phyloP scores from a whole-genome alignment of 441 rosid species.

The Theobroma grandiflorum region DNA sequence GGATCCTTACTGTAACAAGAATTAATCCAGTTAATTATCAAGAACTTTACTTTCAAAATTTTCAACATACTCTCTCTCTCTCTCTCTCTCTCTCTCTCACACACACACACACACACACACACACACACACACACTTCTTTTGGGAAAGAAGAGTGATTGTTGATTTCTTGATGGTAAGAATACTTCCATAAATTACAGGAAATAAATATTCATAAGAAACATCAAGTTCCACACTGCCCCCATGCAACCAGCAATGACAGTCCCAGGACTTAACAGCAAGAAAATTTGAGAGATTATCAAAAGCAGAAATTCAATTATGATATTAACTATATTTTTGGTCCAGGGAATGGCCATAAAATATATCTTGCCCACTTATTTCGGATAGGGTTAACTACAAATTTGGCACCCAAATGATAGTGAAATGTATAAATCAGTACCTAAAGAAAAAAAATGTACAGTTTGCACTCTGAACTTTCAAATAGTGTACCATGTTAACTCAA shows the following conservation, averaged over 20 bases:
- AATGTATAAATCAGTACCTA: no score
- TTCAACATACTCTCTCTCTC: slow-evolving; percentile 6
- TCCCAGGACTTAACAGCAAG: slow-evolving; percentile 15
- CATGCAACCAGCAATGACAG: slow-evolving; percentile 1
- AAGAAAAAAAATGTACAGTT: no score
- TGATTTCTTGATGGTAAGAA: not conserved
- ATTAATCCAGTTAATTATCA: slow-evolving; percentile 26
- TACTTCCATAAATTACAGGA: slow-evolving; percentile 1
- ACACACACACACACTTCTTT: not conserved
- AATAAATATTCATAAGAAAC: slow-evolving; percentile 2
- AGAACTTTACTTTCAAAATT: slow-evolving; percentile 6
- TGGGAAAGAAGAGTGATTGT: slow-evolving; percentile 9
- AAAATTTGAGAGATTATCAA: not conserved
- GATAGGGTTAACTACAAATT: no score
- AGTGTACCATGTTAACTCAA: no score
- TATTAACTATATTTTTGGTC: not conserved
- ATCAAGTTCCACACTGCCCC: not conserved
- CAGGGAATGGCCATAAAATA: slow-evolving; percentile 9
- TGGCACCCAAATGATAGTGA: no score
- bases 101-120: not conserved
- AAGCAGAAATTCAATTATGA: not conserved
- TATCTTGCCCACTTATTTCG: not conserved
- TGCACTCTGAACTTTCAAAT: no score
- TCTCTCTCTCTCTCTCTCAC: not conserved
- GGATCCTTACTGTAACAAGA: slow-evolving; percentile 57